A percentile compares a stretch with the other conserved stretches of the same genome.
These are phyloP conservation scores for Leccinum subspadiceum DNA, from an alignment of 1,284 basidiomycete species.

Conservation along the genomic window DNA sequence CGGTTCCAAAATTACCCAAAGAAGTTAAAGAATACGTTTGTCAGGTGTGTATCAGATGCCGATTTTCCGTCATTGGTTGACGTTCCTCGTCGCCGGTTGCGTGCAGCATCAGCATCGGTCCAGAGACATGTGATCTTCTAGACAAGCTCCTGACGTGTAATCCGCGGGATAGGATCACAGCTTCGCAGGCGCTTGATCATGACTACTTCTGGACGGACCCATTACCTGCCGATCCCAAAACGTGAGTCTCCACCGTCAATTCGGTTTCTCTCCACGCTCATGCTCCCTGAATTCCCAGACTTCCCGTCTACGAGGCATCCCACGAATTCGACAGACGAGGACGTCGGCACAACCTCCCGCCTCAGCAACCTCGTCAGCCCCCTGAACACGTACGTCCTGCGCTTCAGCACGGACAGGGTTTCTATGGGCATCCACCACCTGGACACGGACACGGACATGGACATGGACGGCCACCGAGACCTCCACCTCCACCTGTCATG, in stretches of 20 bases:
- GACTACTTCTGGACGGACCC: conserved; percentile 93
- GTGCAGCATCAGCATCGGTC: conserved; percentile 46
- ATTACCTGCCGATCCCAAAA: conserved; percentile 78
- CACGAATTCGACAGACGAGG: conserved; percentile 84
- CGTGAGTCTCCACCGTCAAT: conserved; percentile 45
- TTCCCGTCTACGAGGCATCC: conserved; percentile 80
- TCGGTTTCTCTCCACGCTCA: conserved; percentile 1
- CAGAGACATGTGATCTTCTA: conserved; percentile 85
- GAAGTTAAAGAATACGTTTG: conserved; percentile 55
- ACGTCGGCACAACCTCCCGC: conserved; percentile 41
- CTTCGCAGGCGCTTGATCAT: conserved; percentile 82
- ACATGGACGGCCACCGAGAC: too few species aligned
- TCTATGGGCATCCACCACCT: too few species aligned
- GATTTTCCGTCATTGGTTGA: conserved; percentile 15
- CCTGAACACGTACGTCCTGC: too few species aligned
- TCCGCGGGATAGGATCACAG: conserved; percentile 89
- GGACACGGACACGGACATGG: too few species aligned
- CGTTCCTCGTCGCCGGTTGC: neutral
- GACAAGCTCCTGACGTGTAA: conserved; percentile 92
- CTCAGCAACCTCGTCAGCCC: too few species aligned
- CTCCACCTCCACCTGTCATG: too few species aligned
- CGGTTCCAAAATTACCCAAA: conserved; percentile 53
- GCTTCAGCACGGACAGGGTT: too few species aligned
- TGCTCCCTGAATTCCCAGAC: conserved; percentile 38
- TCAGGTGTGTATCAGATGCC: conserved; percentile 44